Percentiles rank a stretch among this genome's conserved stretches.
phyloP scores from a whole-genome alignment of 164 flowering plant species.

The Platanus orientalis region DNA sequence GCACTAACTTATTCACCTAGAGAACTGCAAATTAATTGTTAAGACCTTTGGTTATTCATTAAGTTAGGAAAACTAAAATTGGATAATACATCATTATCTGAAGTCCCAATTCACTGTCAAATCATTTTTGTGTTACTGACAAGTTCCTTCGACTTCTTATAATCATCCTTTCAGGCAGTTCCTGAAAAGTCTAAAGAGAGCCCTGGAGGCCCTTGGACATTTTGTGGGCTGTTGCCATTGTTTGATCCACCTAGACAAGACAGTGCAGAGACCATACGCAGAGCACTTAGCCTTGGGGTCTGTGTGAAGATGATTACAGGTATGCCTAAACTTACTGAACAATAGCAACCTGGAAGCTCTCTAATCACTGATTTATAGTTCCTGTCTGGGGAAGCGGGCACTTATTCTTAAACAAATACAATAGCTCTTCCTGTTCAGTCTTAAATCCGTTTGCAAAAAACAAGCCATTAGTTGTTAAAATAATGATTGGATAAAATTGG shows the following conservation, averaged over 20 bases:
- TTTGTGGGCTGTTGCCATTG: slow-evolving; percentile 75
- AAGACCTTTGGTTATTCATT: not conserved
- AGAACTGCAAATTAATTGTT: not conserved
- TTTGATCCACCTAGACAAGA: slow-evolving; percentile 96
- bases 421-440: not conserved
- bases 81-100: not conserved
- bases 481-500: no score
- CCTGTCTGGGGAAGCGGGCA: not conserved
- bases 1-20: not conserved
- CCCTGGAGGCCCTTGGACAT: slow-evolving; percentile 84
- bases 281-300: slow-evolving; percentile 86
- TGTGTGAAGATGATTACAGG: slow-evolving; percentile 95
- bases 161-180: slow-evolving; percentile 45
- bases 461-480: no score
- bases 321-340: slow-evolving; percentile 16
- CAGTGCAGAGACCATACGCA: slow-evolving; percentile 88
- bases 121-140: slow-evolving; percentile 2
- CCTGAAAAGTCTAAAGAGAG: slow-evolving; percentile 71
- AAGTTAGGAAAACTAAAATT: not conserved
- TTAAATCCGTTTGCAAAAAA: not conserved
- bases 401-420: not conserved
- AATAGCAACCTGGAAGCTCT: not conserved
- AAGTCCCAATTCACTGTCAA: not conserved
- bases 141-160: slow-evolving; percentile 7
- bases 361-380: not conserved